Percentiles rank a stretch among this genome's conserved stretches.
These are phyloP conservation scores for Claviceps sp. DNA, from an alignment of 2,329 filamentous ascomycete genomes.

Conservation along the genomic window DNA sequence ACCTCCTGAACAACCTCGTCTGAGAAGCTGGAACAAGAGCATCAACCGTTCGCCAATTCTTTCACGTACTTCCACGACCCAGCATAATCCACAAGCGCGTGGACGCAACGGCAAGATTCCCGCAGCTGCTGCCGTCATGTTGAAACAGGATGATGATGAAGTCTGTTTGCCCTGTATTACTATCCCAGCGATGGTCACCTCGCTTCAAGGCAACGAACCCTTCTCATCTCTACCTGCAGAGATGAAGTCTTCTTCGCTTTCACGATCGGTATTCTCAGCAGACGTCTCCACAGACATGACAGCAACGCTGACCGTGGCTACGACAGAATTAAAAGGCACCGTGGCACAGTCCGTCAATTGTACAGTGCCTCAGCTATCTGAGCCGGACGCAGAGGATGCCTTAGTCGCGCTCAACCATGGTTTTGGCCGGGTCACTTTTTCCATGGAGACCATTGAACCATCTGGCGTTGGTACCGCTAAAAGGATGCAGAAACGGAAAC, in stretches of 20 bases:
- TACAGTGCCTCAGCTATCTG: neutral
- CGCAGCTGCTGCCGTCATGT: neutral
- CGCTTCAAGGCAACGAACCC: neutral
- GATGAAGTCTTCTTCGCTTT: neutral
- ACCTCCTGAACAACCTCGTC: neutral
- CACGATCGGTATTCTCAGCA: neutral
- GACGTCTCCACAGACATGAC: neutral
- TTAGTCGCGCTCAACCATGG: neutral
- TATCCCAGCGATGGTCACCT: neutral
- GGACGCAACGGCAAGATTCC: neutral
- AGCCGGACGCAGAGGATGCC: neutral
- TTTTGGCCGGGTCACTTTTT: neutral
- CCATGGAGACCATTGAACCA: neutral
- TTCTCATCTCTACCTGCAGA: neutral
- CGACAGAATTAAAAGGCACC: neutral
- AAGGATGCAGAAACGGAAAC: neutral
- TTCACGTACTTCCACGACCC: neutral
- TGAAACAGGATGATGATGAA: constrained; percentile 1
- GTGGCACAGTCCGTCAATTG: neutral
- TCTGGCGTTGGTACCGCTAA: neutral
- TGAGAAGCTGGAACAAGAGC: neutral
- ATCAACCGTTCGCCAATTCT: neutral
- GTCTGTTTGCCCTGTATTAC: neutral
- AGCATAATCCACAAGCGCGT: neutral
- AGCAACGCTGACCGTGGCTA: neutral